These are phyloP conservation scores for Trichothecium roseum DNA, from an alignment of 2,329 filamentous ascomycete genomes.

Conservation along the genomic window DNA sequence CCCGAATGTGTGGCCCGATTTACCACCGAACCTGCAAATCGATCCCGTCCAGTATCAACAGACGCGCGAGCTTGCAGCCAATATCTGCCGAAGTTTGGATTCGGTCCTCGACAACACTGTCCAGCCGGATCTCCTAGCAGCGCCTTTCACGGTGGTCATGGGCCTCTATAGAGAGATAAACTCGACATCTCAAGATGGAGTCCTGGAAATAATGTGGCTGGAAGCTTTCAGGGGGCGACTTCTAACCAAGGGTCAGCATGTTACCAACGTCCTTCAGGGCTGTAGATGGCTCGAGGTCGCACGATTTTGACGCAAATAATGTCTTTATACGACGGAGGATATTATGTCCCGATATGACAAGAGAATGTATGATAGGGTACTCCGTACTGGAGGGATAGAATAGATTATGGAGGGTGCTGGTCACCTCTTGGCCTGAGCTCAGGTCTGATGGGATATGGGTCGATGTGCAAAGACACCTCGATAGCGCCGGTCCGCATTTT, in stretches of 20 bases:
- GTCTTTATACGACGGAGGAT: too few relatives aligned
- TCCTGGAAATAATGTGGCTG: slow-evolving; percentile 37
- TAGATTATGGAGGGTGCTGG: too few relatives aligned
- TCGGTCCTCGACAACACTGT: slow-evolving; percentile 29
- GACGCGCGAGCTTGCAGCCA: slow-evolving; percentile 32
- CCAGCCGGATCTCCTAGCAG: slow-evolving; percentile 35
- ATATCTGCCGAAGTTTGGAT: slow-evolving; percentile 41
- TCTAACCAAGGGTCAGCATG: slow-evolving; percentile 26
- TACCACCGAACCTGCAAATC: slow-evolving; percentile 26
- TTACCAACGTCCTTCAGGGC: slow-evolving; percentile 26
- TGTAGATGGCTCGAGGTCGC: slow-evolving; percentile 28
- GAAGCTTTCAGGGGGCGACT: slow-evolving; percentile 30
- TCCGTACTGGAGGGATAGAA: neutral
- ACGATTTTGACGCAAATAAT: slow-evolving; percentile 10
- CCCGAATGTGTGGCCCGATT: slow-evolving; percentile 25
- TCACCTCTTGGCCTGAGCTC: too few relatives aligned
- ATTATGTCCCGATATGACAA: neutral
- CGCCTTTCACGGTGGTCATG: slow-evolving; percentile 30
- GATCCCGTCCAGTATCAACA: slow-evolving; percentile 32
- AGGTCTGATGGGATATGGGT: too few relatives aligned
- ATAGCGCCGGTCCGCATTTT: neutral
- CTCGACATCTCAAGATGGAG: slow-evolving; percentile 25
- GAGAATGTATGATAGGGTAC: neutral
- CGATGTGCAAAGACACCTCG: neutral
- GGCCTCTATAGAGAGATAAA: slow-evolving; percentile 31